phyloP scores from a whole-genome alignment of 2,329 filamentous ascomycete species.

The Anthostomella pinea region DNA sequence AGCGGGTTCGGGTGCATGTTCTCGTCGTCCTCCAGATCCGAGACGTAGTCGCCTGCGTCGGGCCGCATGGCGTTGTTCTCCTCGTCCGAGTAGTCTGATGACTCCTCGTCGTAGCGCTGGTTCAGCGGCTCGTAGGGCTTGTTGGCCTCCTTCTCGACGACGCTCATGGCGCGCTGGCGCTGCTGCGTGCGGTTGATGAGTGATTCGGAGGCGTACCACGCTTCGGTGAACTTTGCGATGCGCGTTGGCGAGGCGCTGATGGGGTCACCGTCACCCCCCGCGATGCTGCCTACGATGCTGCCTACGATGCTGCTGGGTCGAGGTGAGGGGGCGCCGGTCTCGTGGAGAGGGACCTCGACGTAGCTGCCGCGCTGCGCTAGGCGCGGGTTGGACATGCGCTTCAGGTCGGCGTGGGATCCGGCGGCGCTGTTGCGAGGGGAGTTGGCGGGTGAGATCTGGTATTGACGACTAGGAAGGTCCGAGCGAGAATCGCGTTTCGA shows the following conservation, averaged over 20 bases:
- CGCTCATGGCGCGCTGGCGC: constrained; percentile 43
- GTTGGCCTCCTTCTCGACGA: constrained; percentile 29
- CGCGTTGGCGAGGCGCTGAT: constrained; percentile 35
- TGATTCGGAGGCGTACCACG: constrained; percentile 54
- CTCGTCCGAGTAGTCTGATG: no score
- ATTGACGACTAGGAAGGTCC: constrained; percentile 55
- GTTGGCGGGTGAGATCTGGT: constrained; percentile 46
- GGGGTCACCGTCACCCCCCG: no score
- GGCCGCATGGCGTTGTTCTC: constrained; percentile 16
- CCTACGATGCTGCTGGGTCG: constrained; percentile 21
- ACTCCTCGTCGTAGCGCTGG: constrained; percentile 42
- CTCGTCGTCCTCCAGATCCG: constrained; percentile 23
- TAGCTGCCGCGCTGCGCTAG: constrained; percentile 44
- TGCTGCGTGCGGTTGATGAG: constrained; percentile 53
- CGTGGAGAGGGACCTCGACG: constrained; percentile 46
- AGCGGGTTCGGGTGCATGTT: constrained; percentile 51
- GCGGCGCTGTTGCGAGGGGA: constrained; percentile 42
- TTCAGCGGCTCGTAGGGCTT: constrained; percentile 44
- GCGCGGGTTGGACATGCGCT: constrained; percentile 43
- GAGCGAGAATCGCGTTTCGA: constrained; percentile 50
- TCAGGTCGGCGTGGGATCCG: constrained; percentile 44
- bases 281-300: no score
- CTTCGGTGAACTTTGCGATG: constrained; percentile 49
- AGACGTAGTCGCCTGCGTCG: constrained; percentile 15
- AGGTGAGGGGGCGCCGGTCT: constrained; percentile 30